Evolutionary conservation across 352 stramenopile genomes (phyloP).

Genomic region (Pythium plurisporium): DNA sequence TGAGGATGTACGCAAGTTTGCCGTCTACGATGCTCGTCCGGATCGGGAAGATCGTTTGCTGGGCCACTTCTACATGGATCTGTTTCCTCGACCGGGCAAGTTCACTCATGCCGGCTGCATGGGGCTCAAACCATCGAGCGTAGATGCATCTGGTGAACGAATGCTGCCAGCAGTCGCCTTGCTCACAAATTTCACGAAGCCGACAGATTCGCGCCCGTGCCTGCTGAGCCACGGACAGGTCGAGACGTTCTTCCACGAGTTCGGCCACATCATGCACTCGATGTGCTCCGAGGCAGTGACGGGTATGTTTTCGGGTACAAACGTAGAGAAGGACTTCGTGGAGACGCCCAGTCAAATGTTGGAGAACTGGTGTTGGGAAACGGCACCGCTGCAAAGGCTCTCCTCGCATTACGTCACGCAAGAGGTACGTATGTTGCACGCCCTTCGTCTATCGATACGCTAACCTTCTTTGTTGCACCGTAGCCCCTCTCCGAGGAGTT

Average conservation of each 20-base stretch:
- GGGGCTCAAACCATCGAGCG: constrained; percentile 76
- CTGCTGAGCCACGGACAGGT: constrained; percentile 81
- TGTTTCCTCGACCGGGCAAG: constrained; percentile 84
- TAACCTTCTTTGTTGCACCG: background rate
- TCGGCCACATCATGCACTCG: constrained; percentile 89
- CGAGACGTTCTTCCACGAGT: constrained; percentile 89
- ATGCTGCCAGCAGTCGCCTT: constrained; percentile 75
- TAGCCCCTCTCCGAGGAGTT: constrained; percentile 79
- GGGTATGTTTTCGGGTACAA: constrained; percentile 62
- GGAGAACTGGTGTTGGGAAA: constrained; percentile 91
- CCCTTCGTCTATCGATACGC: background rate
- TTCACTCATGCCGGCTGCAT: constrained; percentile 90
- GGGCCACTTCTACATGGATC: constrained; percentile 86
- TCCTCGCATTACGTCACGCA: constrained; percentile 83
- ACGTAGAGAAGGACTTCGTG: constrained; percentile 87
- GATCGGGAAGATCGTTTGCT: constrained; percentile 53
- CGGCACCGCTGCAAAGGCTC: constrained; percentile 74
- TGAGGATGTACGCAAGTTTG: constrained; percentile 86
- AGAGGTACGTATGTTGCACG: constrained; percentile 21
- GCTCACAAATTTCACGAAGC: constrained; percentile 87
- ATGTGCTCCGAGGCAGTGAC: constrained; percentile 82
- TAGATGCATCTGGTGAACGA: constrained; percentile 50
- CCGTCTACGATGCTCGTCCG: constrained; percentile 68
- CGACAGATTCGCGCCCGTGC: constrained; percentile 71
- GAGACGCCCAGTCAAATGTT: constrained; percentile 90